phyloP scores from a whole-genome alignment of 2,329 filamentous ascomycete species.

The Colletotrichum paranaense region DNA sequence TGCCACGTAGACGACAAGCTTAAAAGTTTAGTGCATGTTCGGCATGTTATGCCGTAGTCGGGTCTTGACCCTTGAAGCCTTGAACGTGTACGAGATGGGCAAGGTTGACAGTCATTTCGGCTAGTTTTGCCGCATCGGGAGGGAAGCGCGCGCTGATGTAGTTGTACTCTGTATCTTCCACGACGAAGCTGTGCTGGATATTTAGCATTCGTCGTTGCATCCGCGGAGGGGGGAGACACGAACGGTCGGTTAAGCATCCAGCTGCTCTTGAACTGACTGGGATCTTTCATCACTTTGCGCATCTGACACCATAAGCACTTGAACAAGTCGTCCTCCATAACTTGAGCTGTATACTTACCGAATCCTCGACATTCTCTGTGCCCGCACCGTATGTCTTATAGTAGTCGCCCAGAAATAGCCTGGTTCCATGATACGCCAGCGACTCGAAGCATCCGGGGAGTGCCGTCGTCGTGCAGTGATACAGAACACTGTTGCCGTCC shows the following conservation, averaged over 20 bases:
- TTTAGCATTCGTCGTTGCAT: background rate
- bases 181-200: conserved; percentile 52
- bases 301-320: conserved; percentile 45
- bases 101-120: conserved; percentile 54
- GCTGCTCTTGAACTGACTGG: conserved; percentile 57
- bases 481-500: conserved; percentile 57
- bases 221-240: background rate
- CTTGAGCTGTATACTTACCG: conserved; percentile 47
- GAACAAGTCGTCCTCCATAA: background rate
- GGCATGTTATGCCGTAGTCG: background rate
- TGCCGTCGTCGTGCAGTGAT: conserved; percentile 59
- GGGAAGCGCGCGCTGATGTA: conserved; percentile 61
- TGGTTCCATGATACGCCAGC: conserved; percentile 59
- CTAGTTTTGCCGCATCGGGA: conserved; percentile 53
- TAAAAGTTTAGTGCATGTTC: background rate
- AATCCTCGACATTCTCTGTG: conserved; percentile 59
- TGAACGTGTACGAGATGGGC: conserved; percentile 38
- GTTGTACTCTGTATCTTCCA: conserved; percentile 60
- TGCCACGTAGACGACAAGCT: background rate
- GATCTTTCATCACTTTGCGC: conserved; percentile 53
- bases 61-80: conserved; percentile 11
- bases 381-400: conserved; percentile 67
- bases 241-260: conserved; percentile 39
- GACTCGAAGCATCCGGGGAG: conserved; percentile 62
- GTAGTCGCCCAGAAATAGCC: conserved; percentile 62